phyloP scores from a whole-genome alignment of 2,329 filamentous ascomycete genomes.

The Trichoderma sp. region DNA sequence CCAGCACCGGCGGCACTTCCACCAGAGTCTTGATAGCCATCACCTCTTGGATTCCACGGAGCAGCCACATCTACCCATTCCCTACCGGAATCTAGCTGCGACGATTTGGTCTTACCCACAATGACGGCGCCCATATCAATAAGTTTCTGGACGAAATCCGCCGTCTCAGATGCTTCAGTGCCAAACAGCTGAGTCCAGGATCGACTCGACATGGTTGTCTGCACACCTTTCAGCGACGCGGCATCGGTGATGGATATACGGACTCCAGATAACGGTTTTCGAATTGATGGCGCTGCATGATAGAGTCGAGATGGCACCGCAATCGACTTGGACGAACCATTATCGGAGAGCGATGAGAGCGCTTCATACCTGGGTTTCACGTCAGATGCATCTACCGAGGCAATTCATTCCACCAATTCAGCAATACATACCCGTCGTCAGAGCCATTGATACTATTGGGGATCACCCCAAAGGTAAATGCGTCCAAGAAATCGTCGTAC shows the following conservation, averaged over 20 bases:
- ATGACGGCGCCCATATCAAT: slow-evolving; percentile 58
- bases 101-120: slow-evolving; percentile 51
- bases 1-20: slow-evolving; percentile 40
- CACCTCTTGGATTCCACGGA: slow-evolving; percentile 47
- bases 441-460: slow-evolving; percentile 31
- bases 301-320: slow-evolving; percentile 41
- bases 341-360: slow-evolving; percentile 27
- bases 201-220: slow-evolving; percentile 55
- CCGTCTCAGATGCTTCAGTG: slow-evolving; percentile 41
- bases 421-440: slow-evolving; percentile 26
- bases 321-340: slow-evolving; percentile 30
- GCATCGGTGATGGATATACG: slow-evolving; percentile 38
- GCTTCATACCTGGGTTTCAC: slow-evolving; percentile 30
- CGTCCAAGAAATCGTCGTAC: slow-evolving; percentile 38
- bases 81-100: slow-evolving; percentile 42
- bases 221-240: slow-evolving; percentile 44
- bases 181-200: slow-evolving; percentile 55
- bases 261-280: slow-evolving; percentile 37
- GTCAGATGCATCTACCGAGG: neutral
- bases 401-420: too few species aligned
- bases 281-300: slow-evolving; percentile 26
- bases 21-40: slow-evolving; percentile 41
- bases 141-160: slow-evolving; percentile 50
- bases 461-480: slow-evolving; percentile 38
- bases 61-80: slow-evolving; percentile 43